Evolutionary conservation across 2,329 filamentous ascomycete species (phyloP).

Genomic region (Colletotrichum lentis): DNA sequence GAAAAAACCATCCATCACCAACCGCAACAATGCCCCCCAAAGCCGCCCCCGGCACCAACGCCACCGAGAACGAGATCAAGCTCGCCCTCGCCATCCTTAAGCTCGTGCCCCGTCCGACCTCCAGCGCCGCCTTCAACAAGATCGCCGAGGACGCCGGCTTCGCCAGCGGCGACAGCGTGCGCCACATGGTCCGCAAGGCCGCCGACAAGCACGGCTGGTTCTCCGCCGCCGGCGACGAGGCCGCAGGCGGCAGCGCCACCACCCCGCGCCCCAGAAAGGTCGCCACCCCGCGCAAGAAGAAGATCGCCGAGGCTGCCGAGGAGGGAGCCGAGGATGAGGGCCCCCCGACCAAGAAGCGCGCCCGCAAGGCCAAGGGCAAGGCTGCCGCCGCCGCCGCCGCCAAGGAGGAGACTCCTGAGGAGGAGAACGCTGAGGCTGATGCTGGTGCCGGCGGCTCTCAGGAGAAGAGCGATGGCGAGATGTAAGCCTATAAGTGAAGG

Average conservation of each 20-base stretch:
- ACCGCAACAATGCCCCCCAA: conserved; percentile 27
- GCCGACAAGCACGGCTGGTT: conserved; percentile 22
- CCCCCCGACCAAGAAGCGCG: conserved; percentile 27
- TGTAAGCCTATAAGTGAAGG: not conserved
- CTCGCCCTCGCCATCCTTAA: conserved; percentile 21
- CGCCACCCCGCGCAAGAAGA: conserved; percentile 28
- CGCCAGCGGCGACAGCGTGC: conserved; percentile 21
- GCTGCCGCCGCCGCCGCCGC: not conserved
- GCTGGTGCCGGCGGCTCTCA: not conserved
- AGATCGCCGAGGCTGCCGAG: conserved; percentile 1
- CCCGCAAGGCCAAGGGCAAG: conserved; percentile 19
- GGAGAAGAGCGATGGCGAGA: not conserved
- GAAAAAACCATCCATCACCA: no score
- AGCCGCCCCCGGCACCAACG: not conserved
- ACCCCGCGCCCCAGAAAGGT: conserved; percentile 23
- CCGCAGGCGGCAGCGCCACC: not conserved
- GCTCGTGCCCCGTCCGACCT: conserved; percentile 5
- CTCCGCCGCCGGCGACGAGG: not conserved
- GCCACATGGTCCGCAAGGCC: conserved; percentile 12
- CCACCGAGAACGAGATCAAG: conserved; percentile 24
- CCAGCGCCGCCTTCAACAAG: not conserved
- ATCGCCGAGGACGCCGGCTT: conserved; percentile 18
- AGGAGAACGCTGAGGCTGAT: not conserved
- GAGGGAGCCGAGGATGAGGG: conserved; percentile 7
- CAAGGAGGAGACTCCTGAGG: not conserved